These are phyloP conservation scores for Dipteronia sinensis DNA, from an alignment of 345 rosid genomes.

Conservation along the genomic window DNA sequence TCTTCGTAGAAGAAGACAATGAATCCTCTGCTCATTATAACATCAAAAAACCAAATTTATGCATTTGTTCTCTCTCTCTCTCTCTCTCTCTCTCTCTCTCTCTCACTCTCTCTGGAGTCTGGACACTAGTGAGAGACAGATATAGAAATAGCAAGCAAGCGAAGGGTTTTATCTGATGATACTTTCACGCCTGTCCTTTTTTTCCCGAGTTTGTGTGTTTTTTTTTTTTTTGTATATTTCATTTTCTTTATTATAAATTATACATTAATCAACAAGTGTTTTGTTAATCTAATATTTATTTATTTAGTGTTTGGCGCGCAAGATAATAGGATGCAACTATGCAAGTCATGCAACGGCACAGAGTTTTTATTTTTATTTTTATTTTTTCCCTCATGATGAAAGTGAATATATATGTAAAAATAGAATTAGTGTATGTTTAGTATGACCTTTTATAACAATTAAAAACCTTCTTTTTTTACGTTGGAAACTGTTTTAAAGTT, in stretches of 20 bases:
- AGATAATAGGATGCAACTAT: conserved; percentile 6
- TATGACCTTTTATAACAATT: no score
- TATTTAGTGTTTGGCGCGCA: conserved; percentile 21
- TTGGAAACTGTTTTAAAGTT: no score
- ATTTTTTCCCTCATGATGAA: neutral
- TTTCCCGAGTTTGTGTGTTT: neutral
- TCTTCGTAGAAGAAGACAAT: conserved; percentile 57
- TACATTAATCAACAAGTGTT: neutral
- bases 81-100: conserved; percentile 3
- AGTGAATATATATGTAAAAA: conserved; percentile 6
- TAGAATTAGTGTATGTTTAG: no score
- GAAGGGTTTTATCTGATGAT: conserved; percentile 51
- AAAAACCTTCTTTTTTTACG: no score
- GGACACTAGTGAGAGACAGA: conserved; percentile 21
- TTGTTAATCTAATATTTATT: neutral
- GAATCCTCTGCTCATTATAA: conserved; percentile 54
- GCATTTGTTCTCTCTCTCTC: conserved; percentile 14
- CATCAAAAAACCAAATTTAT: conserved; percentile 27
- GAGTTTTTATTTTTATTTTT: neutral
- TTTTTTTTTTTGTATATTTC: conserved; percentile 18
- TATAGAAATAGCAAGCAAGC: conserved; percentile 34
- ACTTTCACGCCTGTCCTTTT: conserved; percentile 54
- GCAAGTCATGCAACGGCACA: conserved; percentile 28
- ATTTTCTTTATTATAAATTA: neutral
- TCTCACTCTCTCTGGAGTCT: no score